A percentile compares a stretch with the other conserved stretches of the same genome.
Evolutionary conservation across 352 stramenopile species (phyloP).

Genomic region (Phytophthora cryptogea): DNA sequence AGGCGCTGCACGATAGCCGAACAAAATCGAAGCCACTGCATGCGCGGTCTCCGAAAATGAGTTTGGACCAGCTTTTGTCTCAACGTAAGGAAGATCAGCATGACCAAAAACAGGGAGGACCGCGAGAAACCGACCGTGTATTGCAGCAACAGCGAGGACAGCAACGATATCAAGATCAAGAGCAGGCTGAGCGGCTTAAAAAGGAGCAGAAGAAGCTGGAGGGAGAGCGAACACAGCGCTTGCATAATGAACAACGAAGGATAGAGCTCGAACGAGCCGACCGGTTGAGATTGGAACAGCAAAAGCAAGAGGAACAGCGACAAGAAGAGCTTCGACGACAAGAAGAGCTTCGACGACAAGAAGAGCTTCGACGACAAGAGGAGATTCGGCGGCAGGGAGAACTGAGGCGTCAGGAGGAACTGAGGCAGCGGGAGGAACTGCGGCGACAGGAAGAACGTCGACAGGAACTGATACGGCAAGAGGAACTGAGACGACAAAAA

Average conservation of each 20-base stretch:
- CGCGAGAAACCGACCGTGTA: constrained; percentile 9
- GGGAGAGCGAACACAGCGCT: constrained; percentile 2
- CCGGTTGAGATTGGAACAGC: constrained; percentile 7
- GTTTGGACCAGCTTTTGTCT: constrained; percentile 16
- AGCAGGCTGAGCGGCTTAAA: constrained; percentile 10
- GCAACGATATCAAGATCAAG: constrained; percentile 14
- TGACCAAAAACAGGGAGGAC: constrained; percentile 7
- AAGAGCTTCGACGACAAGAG: constrained; percentile 1
- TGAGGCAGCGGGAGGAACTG: constrained; percentile 10
- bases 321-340: not conserved
- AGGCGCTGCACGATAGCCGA: constrained; percentile 48
- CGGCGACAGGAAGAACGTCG: constrained; percentile 8
- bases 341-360: constrained; percentile 4
- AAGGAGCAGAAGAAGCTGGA: constrained; percentile 20
- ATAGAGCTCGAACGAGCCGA: constrained; percentile 4
- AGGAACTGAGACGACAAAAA: not conserved
- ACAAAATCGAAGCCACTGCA: constrained; percentile 15
- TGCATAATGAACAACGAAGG: constrained; percentile 8
- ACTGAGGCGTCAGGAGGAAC: not conserved
- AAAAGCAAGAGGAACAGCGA: constrained; percentile 9
- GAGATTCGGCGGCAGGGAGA: constrained; percentile 1
- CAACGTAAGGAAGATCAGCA: constrained; percentile 19
- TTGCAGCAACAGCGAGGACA: constrained; percentile 16
- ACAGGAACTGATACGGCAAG: not conserved
- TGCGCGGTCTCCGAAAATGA: constrained; percentile 19